Evolutionary conservation across 1,284 basidiomycete species (phyloP), one percentile per base, ranked within the genome.

Genomic region (Malassezia slooffiae): DNA sequence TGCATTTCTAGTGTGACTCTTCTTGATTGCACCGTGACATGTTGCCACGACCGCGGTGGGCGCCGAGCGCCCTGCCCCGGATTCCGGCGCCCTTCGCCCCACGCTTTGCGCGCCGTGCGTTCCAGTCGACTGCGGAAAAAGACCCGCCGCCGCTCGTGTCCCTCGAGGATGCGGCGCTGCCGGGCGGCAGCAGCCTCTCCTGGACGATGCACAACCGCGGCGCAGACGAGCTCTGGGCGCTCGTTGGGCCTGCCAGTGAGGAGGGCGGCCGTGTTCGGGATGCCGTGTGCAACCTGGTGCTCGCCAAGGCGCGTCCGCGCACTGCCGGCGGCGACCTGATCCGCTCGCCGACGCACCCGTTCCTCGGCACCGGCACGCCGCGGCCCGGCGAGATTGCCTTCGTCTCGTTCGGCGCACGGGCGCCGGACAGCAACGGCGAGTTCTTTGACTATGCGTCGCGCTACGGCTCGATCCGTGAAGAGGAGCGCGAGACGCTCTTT

Each of bases 381-480:
- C 37, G 52, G 1, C 33, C 29, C 0, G 31, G 37, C 1, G 38
- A 52, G 9, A 58, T 64, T 30, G 52, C 52, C 10, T 54, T 57
- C 36, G 62, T 65, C 30, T 52, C 58, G 9, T 65, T 65, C 23
- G 50, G 49, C 1, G 57, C 55, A 11, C 50, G 53, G 17, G 30
- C 36, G 2, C 8, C 43, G 3, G 50, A 41, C 7, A 9, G 19
- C 7, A 15, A 15, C 5, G 50, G 52, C 28, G 56, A 57, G 2
- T 69, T 67, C 33, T 51, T 56, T 27, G 60, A 69, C 52, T 69
- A 56, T 34, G 38, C 54, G 5, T 55, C 56, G 0, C 38, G 66
- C 3, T 69, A 69, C 41, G 66, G 66, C 5, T 58, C 66, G 0
- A 64, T 67, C 8, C 56, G 66, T 3, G 58, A 57, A 12, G 41